These are phyloP conservation scores for Rhinocladiella similis DNA, from an alignment of 2,329 filamentous ascomycete species.

Conservation along the genomic window DNA sequence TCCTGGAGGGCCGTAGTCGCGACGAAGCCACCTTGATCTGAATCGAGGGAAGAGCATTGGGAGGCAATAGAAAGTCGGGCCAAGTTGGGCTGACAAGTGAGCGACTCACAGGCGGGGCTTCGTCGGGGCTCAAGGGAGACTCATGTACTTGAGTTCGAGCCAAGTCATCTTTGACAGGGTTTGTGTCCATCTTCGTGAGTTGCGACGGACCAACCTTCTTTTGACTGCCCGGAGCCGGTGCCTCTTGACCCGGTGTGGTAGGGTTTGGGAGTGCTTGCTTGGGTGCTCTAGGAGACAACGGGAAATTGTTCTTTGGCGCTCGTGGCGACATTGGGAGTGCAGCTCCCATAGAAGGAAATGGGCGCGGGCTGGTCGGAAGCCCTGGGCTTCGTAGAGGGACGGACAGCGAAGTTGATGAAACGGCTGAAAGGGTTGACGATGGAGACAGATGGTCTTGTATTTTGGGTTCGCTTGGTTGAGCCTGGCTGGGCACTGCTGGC, in stretches of 20 bases:
- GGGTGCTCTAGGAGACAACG: slow-evolving; percentile 71
- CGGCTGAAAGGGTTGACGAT: slow-evolving; percentile 26
- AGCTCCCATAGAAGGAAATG: slow-evolving; percentile 56
- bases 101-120: slow-evolving; percentile 58
- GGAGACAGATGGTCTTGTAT: slow-evolving; percentile 36
- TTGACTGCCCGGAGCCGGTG: slow-evolving; percentile 17
- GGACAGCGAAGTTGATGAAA: slow-evolving; percentile 30
- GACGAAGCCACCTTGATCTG: slow-evolving; percentile 88
- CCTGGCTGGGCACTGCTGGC: slow-evolving; percentile 6
- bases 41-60: slow-evolving; percentile 84
- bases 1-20: slow-evolving; percentile 86
- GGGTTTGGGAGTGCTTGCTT: slow-evolving; percentile 73
- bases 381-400: slow-evolving; percentile 61
- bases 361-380: slow-evolving; percentile 63
- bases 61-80: slow-evolving; percentile 79
- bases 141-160: slow-evolving; percentile 22
- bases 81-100: slow-evolving; percentile 84
- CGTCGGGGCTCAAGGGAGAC: slow-evolving; percentile 22
- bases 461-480: slow-evolving; percentile 8
- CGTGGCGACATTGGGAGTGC: slow-evolving; percentile 71
- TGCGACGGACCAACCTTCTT: slow-evolving; percentile 51
- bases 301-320: slow-evolving; percentile 48
- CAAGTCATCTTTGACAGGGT: slow-evolving; percentile 9
- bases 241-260: slow-evolving; percentile 58
- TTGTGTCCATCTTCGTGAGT: slow-evolving; percentile 23